Percentiles rank a stretch among this genome's conserved stretches.
Conservation (phyloP, 257 asterid species). For the Nicotiana sylvestris region DNA sequence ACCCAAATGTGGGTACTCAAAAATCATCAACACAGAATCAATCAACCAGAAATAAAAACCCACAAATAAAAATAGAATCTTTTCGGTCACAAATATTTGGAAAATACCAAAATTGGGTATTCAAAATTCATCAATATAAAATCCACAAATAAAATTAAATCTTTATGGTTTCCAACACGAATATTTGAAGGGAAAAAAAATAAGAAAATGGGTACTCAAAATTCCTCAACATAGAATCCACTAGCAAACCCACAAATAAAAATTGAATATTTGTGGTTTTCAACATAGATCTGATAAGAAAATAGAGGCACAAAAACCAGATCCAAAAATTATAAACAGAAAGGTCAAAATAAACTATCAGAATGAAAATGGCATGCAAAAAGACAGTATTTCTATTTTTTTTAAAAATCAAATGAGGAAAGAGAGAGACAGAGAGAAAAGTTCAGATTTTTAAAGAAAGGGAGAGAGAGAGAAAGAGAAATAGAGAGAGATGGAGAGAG, state of each 20-base stretch:
- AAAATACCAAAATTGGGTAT: too few species aligned
- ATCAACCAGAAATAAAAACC: background rate
- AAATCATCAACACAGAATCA: background rate
- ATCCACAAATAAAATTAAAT: too few species aligned
- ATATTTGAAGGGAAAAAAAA: too few species aligned
- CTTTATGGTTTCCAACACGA: too few species aligned
- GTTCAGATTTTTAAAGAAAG: constrained; percentile 18
- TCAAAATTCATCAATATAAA: too few species aligned
- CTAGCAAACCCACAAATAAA: background rate
- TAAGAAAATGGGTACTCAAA: background rate
- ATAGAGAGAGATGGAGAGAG: constrained; percentile 15
- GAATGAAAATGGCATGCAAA: constrained; percentile 8
- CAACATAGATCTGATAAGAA: constrained; percentile 49
- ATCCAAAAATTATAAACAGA: constrained; percentile 19
- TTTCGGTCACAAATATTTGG: background rate
- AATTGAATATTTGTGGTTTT: constrained; percentile 2
- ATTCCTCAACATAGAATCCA: constrained; percentile 1
- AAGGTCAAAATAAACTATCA: constrained; percentile 7
- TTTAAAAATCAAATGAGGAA: constrained; percentile 18
- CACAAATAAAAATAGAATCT: constrained; percentile 8
- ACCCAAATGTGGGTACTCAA: background rate
- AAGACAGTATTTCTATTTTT: constrained; percentile 13
- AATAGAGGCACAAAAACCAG: constrained; percentile 22
- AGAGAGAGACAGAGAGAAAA: constrained; percentile 29
- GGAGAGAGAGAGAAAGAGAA: constrained; percentile 33